Evolutionary conservation across 1,284 basidiomycete genomes (phyloP).

Genomic region (Hemileia vastatrix): DNA sequence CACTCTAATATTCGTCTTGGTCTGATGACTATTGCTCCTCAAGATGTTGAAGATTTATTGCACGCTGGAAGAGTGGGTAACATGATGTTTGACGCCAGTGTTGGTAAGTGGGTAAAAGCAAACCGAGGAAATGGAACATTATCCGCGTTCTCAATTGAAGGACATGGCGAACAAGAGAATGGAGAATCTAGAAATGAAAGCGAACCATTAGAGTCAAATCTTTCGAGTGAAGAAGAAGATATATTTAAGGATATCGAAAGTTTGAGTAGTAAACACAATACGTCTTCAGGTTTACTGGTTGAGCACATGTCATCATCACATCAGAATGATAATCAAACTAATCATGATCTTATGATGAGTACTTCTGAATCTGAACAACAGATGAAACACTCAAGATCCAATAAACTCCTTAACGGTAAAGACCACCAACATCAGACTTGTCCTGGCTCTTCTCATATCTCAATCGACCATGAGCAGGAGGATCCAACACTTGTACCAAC

Average conservation of each 20-base stretch:
- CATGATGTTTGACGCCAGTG: slow-evolving; percentile 23
- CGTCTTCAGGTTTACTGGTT: too few species aligned
- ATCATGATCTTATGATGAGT: too few species aligned
- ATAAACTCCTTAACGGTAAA: too few species aligned
- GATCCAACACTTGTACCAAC: too few species aligned
- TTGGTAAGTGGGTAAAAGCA: slow-evolving; percentile 18
- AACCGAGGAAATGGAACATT: background rate
- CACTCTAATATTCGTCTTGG: slow-evolving; percentile 3
- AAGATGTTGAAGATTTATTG: slow-evolving; percentile 20
- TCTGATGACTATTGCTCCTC: slow-evolving; percentile 22
- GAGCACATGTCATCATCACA: too few species aligned
- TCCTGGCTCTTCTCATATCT: too few species aligned
- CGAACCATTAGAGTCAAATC: too few species aligned
- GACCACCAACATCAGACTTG: too few species aligned
- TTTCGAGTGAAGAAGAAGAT: slow-evolving; percentile 23
- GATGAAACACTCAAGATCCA: too few species aligned
- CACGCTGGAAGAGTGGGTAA: slow-evolving; percentile 17
- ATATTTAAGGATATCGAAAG: slow-evolving; percentile 24
- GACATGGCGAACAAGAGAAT: background rate
- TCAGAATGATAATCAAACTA: too few species aligned
- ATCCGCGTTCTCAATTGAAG: background rate
- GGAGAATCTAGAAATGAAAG: slow-evolving; percentile 7
- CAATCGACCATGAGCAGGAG: too few species aligned
- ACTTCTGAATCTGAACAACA: too few species aligned
- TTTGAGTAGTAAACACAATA: slow-evolving; percentile 20